Percentiles rank a stretch among this genome's conserved stretches.
phyloP scores from a whole-genome alignment of 371 early-diverging fungal genomes.

The Ordospora pajunii region DNA sequence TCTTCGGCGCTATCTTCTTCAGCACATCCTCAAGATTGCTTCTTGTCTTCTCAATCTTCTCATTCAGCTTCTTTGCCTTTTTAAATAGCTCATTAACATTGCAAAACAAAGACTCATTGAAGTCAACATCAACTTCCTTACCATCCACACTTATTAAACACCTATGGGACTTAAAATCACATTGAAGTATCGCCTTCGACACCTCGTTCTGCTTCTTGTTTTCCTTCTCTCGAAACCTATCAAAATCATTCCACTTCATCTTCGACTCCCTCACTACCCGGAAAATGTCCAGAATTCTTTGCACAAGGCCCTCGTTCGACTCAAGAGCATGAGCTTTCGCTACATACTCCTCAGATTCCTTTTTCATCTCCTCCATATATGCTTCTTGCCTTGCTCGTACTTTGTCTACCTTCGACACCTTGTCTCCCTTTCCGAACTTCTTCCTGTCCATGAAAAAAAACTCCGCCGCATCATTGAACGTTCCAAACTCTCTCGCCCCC shows the following conservation, averaged over 20 bases:
- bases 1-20: conserved; percentile 34
- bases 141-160: conserved; percentile 37
- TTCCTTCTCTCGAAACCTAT: conserved; percentile 52
- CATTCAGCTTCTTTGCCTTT: conserved; percentile 54
- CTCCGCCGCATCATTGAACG: conserved; percentile 46
- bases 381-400: conserved; percentile 48
- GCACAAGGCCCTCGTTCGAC: conserved; percentile 39
- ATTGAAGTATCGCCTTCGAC: conserved; percentile 43
- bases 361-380: conserved; percentile 43
- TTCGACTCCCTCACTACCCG: conserved; percentile 39
- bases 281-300: conserved; percentile 45
- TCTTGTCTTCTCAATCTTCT: conserved; percentile 56
- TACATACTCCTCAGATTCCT: conserved; percentile 15
- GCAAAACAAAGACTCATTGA: conserved; percentile 7
- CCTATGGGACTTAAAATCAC: conserved; percentile 54
- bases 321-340: conserved; percentile 32
- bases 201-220: conserved; percentile 44
- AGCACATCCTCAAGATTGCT: conserved; percentile 48
- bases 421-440: conserved; percentile 35
- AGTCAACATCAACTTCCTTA: conserved; percentile 24
- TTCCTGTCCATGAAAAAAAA: conserved; percentile 34
- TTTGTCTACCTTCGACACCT: conserved; percentile 29
- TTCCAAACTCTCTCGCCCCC: conserved; percentile 13
- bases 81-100: conserved; percentile 50
- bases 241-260: conserved; percentile 58